Evolutionary conservation across 106 monocot species (phyloP).

Genomic region (Dendrobium huoshanense): DNA sequence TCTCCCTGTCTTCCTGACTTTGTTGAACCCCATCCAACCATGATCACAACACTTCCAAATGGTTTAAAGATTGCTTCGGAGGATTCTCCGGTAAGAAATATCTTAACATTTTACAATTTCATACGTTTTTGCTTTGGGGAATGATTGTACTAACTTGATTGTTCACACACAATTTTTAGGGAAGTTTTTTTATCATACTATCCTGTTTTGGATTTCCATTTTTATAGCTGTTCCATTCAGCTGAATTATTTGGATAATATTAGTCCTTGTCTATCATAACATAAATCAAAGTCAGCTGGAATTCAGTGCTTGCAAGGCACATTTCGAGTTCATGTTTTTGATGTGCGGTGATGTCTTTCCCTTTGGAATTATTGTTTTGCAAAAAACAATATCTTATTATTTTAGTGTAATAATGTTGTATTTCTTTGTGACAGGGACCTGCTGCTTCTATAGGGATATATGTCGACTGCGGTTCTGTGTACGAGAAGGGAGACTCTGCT

Average conservation of each 20-base stretch:
- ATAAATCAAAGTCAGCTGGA: neutral
- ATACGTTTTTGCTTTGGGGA: neutral
- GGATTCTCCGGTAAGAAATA: conserved; percentile 37
- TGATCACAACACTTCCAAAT: conserved; percentile 66
- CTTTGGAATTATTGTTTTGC: neutral
- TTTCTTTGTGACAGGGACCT: conserved; percentile 48
- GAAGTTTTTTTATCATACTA: neutral
- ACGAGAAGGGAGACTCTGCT: conserved; percentile 35
- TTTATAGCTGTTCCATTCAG: neutral
- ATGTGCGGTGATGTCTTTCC: neutral
- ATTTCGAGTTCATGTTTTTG: neutral
- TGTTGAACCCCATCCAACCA: conserved; percentile 31
- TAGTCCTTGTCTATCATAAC: neutral
- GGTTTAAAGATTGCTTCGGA: conserved; percentile 73
- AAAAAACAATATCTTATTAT: neutral
- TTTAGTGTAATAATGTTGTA: neutral
- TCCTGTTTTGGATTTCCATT: neutral
- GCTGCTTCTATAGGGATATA: conserved; percentile 66
- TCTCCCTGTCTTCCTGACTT: conserved; percentile 29
- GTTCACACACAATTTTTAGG: neutral
- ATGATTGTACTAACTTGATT: neutral
- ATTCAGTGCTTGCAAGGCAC: neutral
- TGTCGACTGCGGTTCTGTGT: conserved; percentile 80
- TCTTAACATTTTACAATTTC: neutral
- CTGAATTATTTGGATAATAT: neutral